These are phyloP conservation scores for Golubevia pallescens DNA, from an alignment of 1,284 basidiomycete genomes.

Conservation along the genomic window DNA sequence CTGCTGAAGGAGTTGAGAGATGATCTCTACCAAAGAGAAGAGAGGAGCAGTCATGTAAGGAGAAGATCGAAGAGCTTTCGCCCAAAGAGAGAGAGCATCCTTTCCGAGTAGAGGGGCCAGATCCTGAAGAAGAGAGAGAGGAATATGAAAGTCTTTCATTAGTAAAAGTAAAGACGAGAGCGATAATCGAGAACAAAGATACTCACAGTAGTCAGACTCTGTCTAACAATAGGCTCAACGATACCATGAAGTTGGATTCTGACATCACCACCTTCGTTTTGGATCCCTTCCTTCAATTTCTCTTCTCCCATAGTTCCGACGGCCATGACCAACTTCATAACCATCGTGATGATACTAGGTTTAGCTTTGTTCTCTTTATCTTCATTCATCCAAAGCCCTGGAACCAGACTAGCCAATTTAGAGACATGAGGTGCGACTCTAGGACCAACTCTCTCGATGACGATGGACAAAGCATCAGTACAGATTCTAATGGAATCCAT, in stretches of 20 bases:
- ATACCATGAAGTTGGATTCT: conserved; percentile 33
- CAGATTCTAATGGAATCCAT: conserved; percentile 54
- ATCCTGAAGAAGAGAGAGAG: conserved; percentile 6
- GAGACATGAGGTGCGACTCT: conserved; percentile 43
- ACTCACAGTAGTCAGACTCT: conserved; percentile 2
- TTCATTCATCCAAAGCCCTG: conserved; percentile 44
- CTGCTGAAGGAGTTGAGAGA: conserved; percentile 33
- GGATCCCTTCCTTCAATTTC: conserved; percentile 16
- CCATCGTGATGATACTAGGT: conserved; percentile 52
- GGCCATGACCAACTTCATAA: conserved; percentile 48
- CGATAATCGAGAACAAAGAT: conserved; percentile 23
- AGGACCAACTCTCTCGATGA: conserved; percentile 55
- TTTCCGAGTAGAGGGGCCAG: conserved; percentile 41
- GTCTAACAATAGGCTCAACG: conserved; percentile 45
- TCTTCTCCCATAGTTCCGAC: conserved; percentile 34
- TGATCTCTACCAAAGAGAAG: conserved; percentile 36
- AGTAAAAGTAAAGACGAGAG: conserved; percentile 1
- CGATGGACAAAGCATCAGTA: conserved; percentile 45
- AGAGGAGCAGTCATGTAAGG: conserved; percentile 45
- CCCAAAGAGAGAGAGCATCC: conserved; percentile 54
- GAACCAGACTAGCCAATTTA: conserved; percentile 40
- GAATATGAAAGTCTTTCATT: background rate
- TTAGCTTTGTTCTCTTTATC: conserved; percentile 49
- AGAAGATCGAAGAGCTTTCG: conserved; percentile 42
- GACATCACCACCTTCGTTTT: conserved; percentile 13